Base-by-base conservation (phyloP, 495 filamentous ascomycete species). In the Podospora pseudocomata region DNA sequence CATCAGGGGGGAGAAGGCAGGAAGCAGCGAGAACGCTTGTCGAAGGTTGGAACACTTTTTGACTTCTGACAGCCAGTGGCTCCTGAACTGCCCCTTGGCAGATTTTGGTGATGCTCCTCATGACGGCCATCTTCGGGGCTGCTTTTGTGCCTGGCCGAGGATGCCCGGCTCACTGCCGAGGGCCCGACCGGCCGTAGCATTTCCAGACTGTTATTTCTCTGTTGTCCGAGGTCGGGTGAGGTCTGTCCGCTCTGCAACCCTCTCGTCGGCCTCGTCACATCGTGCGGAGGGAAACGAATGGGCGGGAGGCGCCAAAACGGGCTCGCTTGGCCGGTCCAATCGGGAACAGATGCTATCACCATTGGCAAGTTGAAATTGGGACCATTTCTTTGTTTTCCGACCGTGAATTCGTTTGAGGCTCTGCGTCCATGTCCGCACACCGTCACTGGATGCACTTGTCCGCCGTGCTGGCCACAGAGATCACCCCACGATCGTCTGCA, bases 401-500 rank as follows among this genome's bases (percentile, higher is more conserved):
- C 44, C 3, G 1, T 11, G 16, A 60, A 23, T 44, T 53, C 55
- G 58, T 67, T 65, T 71, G 69, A 68, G 69, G 65, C 69, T 70
- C 68, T 68, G 49, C 65, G 18, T n/a, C 15, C 58, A 55, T 59
- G 57, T 62, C 64, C 63, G 39, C 13, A 49, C 39, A 16, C 39
- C 39, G 39, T 49, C 39, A 49, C 39, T 49, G 39, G 39, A 49
- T 49, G 39, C 39, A 49, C 9, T 13, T 49, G 39, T 49, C 59
- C 32, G 53, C 28, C 20, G 23, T 56, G 23, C 54, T 62, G 65
- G 49, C 68, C 60, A 62, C 23, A 63, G 53, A 64, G 56, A 59
- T 18, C 55, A 49, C 49, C 44, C 63, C 27, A 18, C 34, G 59
- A 63, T 61, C 65, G 69, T 74, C 67, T 74, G 69, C 57, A 49